A percentile compares a stretch with the other conserved stretches of the same genome.
Conservation (phyloP, 139 green algal species). For the Coccomyxa sp. region DNA sequence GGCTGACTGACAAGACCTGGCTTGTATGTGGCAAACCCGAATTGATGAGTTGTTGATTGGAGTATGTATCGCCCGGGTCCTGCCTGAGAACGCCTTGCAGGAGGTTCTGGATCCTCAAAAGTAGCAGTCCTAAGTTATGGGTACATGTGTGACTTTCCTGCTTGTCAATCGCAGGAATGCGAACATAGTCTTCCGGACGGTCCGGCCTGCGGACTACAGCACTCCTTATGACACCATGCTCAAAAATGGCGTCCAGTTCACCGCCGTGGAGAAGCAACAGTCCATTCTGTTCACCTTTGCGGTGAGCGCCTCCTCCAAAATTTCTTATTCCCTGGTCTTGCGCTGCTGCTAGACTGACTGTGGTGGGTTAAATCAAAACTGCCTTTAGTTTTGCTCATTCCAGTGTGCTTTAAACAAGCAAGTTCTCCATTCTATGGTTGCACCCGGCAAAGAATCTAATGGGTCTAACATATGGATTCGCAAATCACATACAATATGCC, state of each 20-base stretch:
- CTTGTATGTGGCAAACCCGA: background rate
- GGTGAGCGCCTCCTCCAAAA: slow-evolving; percentile 29
- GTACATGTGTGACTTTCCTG: background rate
- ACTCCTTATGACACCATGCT: slow-evolving; percentile 66
- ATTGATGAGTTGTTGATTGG: background rate
- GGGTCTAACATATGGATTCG: no score
- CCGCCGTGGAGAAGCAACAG: slow-evolving; percentile 51
- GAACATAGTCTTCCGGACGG: slow-evolving; percentile 61
- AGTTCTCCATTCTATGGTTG: no score
- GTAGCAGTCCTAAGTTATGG: background rate
- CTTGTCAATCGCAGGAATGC: slow-evolving; percentile 1
- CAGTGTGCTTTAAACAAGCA: no score
- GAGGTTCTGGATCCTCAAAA: background rate
- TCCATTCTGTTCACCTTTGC: slow-evolving; percentile 54
- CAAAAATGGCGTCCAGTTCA: slow-evolving; percentile 64
- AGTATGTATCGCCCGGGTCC: background rate
- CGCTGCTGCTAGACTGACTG: background rate
- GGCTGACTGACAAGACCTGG: no score
- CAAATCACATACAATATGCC: no score
- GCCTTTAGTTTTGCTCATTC: no score
- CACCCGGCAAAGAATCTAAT: no score
- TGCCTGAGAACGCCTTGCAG: background rate
- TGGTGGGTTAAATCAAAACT: no score
- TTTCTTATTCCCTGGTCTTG: background rate
- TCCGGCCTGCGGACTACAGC: slow-evolving; percentile 68